Conservation (phyloP, 2,329 filamentous ascomycete genomes). For the Beauveria rudraprayagi region DNA sequence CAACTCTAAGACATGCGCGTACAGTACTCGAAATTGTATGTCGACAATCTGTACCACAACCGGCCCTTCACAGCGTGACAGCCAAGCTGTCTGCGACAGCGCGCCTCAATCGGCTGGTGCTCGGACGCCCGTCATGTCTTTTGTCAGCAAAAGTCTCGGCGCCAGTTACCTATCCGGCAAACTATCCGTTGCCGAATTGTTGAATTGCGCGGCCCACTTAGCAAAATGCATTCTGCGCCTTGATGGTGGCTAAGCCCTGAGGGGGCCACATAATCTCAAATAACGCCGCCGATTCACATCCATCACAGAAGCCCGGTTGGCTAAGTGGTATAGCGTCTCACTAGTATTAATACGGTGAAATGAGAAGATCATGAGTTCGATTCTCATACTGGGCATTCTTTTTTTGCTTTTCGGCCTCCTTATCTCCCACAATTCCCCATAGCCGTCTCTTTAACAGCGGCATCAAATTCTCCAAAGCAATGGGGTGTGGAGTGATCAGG, state of each 20-base stretch:
- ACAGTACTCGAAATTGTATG: neutral
- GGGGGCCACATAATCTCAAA: neutral
- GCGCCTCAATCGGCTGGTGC: neutral
- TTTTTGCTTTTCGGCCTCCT: constrained; percentile 7
- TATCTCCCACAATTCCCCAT: neutral
- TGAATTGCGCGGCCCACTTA: constrained; percentile 2
- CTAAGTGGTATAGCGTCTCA: constrained; percentile 25
- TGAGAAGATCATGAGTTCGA: constrained; percentile 25
- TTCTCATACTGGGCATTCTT: constrained; percentile 20
- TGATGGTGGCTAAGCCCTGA: neutral
- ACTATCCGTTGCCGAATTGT: neutral
- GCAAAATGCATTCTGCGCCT: neutral
- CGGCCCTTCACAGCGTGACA: neutral
- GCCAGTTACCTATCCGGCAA: neutral
- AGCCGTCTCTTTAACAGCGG: neutral
- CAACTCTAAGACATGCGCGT: neutral
- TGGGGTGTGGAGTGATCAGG: neutral
- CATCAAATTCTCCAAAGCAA: neutral
- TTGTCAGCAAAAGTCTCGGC: neutral
- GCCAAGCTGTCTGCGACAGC: neutral
- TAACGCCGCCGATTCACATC: neutral
- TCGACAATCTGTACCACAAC: neutral
- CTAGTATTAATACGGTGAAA: constrained; percentile 19
- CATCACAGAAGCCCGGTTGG: constrained; percentile 19
- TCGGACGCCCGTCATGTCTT: too few species aligned